Base-by-base conservation (phyloP, 805 yeast species). In the Kodamaea kaohsiungensis region DNA sequence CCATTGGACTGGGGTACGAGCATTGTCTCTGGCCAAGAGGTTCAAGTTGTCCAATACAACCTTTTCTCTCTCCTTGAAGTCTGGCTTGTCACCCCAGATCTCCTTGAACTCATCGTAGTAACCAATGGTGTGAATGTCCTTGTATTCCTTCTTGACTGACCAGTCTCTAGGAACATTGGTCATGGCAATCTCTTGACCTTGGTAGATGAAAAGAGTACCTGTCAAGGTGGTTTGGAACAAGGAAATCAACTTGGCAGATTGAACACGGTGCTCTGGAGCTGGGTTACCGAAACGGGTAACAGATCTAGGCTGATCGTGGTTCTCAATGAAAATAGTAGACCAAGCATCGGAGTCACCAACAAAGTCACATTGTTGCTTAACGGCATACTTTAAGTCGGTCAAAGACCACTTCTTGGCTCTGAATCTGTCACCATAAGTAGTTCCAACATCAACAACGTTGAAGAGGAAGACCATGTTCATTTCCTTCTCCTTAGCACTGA, bases 181-280 rank as follows among this genome's bases (percentile, higher is more conserved):
- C 80, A 78, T 79, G 35, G 84, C 87, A 56, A 83, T 69, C 60
- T 83, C 87, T 64, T 83, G 87, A 50, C 87, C 87, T 66, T 83
- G 86, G 66, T 82, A 83, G 40, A 83, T 67, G 66, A 73, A 83
- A 52, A 81, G 65, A 12, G 87, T 81, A 48, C 87, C 86, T 27
- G 82, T 77, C 58, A 81, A 71, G 12, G 83, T 61, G 10, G 72
- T 53, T 56, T 77, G 75, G 62, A 83, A 64, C 47, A 77, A 56
- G 15, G 83, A 73, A 56, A 83, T 62, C 62, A 81, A 65, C 66
- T 83, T 83, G 27, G 83, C 82, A 27, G 82, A 73, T 53, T 63
- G 60, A 10, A 59, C 58, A 53, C 46, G 64, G 61, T 52, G 63
- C 45, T 66, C 65, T 54, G 42, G 62, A 59, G 74, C 66, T 49